Conservation (phyloP, 306 rosid genomes). For the apple (Malus domestica) region DNA sequence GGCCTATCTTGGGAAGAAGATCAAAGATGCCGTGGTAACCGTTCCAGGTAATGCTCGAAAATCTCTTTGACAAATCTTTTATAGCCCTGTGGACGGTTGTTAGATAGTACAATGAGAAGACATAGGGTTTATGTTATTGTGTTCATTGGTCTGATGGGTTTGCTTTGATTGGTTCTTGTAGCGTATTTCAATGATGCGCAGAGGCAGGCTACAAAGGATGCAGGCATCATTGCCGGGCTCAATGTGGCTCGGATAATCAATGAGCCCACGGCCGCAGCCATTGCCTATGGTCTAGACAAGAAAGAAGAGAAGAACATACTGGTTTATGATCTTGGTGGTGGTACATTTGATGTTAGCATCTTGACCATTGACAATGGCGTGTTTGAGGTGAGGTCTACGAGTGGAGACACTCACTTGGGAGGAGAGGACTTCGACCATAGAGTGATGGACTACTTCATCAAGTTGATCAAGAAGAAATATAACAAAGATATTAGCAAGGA, state of each 20-base stretch:
- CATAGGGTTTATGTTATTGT: too few species aligned
- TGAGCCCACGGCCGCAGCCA: constrained; percentile 49
- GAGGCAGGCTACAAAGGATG: constrained; percentile 53
- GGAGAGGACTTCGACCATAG: constrained; percentile 64
- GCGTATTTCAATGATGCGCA: constrained; percentile 58
- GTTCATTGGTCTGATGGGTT: neutral
- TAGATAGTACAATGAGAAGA: neutral
- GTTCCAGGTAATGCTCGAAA: constrained; percentile 35
- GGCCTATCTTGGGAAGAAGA: constrained; percentile 43
- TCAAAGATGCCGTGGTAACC: constrained; percentile 42
- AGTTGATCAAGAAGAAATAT: constrained; percentile 43
- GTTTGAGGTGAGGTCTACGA: constrained; percentile 43
- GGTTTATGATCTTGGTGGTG: constrained; percentile 60
- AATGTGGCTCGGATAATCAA: constrained; percentile 43
- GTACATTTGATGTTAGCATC: constrained; percentile 61
- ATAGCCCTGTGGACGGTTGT: neutral
- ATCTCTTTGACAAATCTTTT: neutral
- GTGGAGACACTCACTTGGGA: constrained; percentile 60
- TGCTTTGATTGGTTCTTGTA: constrained; percentile 4
- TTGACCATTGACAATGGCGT: constrained; percentile 53
- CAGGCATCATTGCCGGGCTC: constrained; percentile 42
- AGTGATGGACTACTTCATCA: constrained; percentile 49
- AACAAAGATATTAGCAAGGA: constrained; percentile 44
- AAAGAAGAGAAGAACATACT: constrained; percentile 41
- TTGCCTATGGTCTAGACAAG: constrained; percentile 49